Base-by-base conservation (phyloP, 83 land plant species). In the Picea mariana region DNA sequence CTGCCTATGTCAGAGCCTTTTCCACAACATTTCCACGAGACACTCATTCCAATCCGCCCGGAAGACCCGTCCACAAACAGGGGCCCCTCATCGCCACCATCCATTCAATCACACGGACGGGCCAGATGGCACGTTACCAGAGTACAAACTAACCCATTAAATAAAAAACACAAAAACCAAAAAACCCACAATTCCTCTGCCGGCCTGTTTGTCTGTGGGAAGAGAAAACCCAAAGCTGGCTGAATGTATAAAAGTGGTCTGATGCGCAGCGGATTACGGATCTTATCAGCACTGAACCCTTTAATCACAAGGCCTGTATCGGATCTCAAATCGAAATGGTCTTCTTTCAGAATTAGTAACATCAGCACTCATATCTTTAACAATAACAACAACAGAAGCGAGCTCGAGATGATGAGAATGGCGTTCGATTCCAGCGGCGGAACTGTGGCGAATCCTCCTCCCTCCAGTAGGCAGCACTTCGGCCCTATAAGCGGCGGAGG, bases 401-500 rank as follows among this genome's bases (percentile, higher is more conserved):
- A 44, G 40, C 24, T 73, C 40, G 47, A 73, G 77, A 73, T 73
- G 77, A 21, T 73, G 77, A 73, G 77, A 73, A 73, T 73, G 16
- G 16, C 77, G 5, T 73, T 73, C 21, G 59, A 42, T 73, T 42
- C 16, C 20, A 71, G n/a, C 49, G 40, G 20, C 2, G 3, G 42
- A 12, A 71, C 44, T 7, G 18, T 34, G 17, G 21, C 4, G n/a
- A 44, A 9, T 42, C 44, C 44, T 73, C 24, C 15, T n/a, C 21
- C 77, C 26, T 42, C 59, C 3, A 73, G 12, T 9, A 42, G 58
- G 58, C 77, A 73, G 21, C 77, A 47, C 23, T 73, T 73, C 21
- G 77, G 58, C 21, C 40, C 77, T 11, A 47, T 73, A 23, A 73
- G 77, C 77, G 77, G 77, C 58, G 77, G 77, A 11, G 77, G 77